Evolutionary conservation across 2,329 filamentous ascomycete species (phyloP).

Genomic region (Phaeosphaeriaceae sp.): DNA sequence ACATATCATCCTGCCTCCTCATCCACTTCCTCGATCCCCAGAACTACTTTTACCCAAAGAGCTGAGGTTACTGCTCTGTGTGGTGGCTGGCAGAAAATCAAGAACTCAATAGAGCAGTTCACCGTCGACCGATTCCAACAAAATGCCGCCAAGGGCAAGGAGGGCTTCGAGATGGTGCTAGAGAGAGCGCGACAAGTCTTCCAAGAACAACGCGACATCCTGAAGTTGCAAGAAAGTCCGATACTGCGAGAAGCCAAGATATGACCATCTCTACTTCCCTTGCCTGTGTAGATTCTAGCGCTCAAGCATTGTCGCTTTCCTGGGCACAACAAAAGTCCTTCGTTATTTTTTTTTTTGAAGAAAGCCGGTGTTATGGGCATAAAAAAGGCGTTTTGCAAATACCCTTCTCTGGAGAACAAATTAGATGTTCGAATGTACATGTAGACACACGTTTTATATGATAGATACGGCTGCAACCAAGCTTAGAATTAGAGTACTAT

Average conservation of each 20-base stretch:
- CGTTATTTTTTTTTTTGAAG: slow-evolving; percentile 1
- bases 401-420: slow-evolving; percentile 1
- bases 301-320: not conserved
- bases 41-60: slow-evolving; percentile 85
- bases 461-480: slow-evolving; percentile 6
- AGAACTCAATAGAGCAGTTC: slow-evolving; percentile 93
- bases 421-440: not conserved
- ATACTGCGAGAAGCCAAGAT: slow-evolving; percentile 43
- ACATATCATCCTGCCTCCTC: slow-evolving; percentile 71
- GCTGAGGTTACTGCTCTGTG: slow-evolving; percentile 93
- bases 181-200: slow-evolving; percentile 93
- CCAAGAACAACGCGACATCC: slow-evolving; percentile 79
- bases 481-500: slow-evolving; percentile 7
- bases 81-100: slow-evolving; percentile 96
- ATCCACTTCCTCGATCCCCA: slow-evolving; percentile 53
- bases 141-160: slow-evolving; percentile 86
- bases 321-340: slow-evolving; percentile 1
- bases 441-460: slow-evolving; percentile 4
- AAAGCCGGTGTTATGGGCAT: slow-evolving; percentile 5
- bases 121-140: slow-evolving; percentile 88
- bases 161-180: slow-evolving; percentile 94
- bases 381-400: slow-evolving; percentile 3
- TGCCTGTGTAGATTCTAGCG: not conserved
- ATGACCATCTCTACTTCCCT: slow-evolving; percentile 8
- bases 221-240: slow-evolving; percentile 48